Evolutionary conservation across 306 rosid genomes (phyloP), one percentile per base, ranked within the genome.

Genomic region (Ceratonia siliqua): DNA sequence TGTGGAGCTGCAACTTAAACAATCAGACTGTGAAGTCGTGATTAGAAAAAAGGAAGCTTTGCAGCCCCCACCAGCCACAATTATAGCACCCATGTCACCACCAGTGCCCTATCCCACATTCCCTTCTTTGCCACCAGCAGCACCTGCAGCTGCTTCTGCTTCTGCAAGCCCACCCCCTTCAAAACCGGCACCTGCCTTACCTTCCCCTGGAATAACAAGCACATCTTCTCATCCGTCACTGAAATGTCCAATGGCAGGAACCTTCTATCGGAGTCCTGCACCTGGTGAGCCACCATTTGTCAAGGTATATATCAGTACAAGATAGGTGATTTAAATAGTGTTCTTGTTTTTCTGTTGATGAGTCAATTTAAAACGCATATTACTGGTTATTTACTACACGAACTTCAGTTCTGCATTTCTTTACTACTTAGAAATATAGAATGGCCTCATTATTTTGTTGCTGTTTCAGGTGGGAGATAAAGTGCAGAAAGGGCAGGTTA

Each of bases 221-320:
- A 32, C 82, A 15, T 84, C 92, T 12, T 85, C 94, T 80, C 90
- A 88, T 62, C 96, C 97, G 5, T 77, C 88, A 1, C 38, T 91
- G 54, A 89, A 91, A 82, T 83, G 87, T 85, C 98, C 98, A 68
- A 94, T 94, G 96, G 98, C 98, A 15, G 98, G 98, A 76, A 94
- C 94, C 69, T 87, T 91, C 77, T 94, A 94, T 59, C 81, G 90
- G 52, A 22, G 82, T 79, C 87, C 97, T 21, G 97, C 28, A 14
- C 98, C 98, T 12, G 94, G 97, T 38, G 96, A 88, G 81, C 97
- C 96, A 46, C 74, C 94, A 80, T 91, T 94, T 83, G 89, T 94
- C 42, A 91, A 94, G 92, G 98, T 83, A 73, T 67, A 59, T 62
- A 25, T 32, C 38, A 10, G 65, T 25, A 10, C 59, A 50, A 35